Percentiles rank a stretch among this genome's conserved stretches.
Evolutionary conservation across 768 basidiomycete genomes (phyloP).

Genomic region (Podaxis sp.): DNA sequence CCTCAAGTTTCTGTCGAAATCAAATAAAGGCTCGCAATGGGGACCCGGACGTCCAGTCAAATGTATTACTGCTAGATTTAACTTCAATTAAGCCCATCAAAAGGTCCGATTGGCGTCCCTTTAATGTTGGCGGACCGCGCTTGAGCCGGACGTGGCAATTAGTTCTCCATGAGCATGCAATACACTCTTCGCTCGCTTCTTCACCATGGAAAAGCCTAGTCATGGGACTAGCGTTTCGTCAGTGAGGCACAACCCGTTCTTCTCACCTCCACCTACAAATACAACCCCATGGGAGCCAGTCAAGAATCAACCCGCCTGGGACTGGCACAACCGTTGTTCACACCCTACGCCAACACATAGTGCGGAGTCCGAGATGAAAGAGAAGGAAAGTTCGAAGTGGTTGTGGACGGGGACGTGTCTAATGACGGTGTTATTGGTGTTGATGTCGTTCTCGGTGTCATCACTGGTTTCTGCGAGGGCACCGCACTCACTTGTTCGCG

Average conservation of each 20-base stretch:
- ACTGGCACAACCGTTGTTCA: not conserved
- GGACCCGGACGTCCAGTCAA: not conserved
- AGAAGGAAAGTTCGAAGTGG: constrained; percentile 8
- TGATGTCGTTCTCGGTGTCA: constrained; percentile 15
- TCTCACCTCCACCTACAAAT: constrained; percentile 15
- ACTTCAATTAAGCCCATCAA: not conserved
- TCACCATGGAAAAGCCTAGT: constrained; percentile 12
- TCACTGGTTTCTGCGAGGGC: constrained; percentile 11
- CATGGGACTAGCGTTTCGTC: constrained; percentile 11
- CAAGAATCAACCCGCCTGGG: constrained; percentile 4
- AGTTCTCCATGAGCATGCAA: not conserved
- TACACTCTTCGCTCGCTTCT: constrained; percentile 15
- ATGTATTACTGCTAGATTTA: not conserved
- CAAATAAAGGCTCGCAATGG: not conserved
- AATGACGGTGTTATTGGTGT: constrained; percentile 11
- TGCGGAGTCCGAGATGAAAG: constrained; percentile 9
- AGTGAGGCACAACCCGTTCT: constrained; percentile 3
- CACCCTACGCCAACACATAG: not conserved
- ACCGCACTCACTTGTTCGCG: not conserved
- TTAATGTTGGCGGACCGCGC: constrained; percentile 7
- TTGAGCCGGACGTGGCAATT: constrained; percentile 13
- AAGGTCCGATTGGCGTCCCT: not conserved
- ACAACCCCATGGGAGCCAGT: not conserved
- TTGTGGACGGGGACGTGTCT: constrained; percentile 12
- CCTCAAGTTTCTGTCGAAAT: not conserved